Base-by-base conservation (phyloP, 2,329 filamentous ascomycete species). In the Ascochyta fabae region DNA sequence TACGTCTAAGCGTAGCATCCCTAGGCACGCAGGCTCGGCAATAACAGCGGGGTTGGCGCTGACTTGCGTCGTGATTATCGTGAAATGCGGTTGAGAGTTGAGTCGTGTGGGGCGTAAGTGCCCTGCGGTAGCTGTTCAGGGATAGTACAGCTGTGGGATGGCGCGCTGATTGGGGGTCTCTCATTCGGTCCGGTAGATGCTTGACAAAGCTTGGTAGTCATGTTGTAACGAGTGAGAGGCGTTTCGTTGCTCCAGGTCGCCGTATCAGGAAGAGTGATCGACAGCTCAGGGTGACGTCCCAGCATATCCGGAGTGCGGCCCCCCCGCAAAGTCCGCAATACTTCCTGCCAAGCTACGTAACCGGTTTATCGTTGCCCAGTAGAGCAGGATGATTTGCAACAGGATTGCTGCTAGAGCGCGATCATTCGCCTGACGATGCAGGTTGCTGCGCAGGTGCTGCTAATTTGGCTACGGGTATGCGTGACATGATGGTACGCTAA, bases 241-340 rank as follows among this genome's bases (percentile, higher is more conserved):
- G 4, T 15, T 43, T 26, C 33, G 31, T 34, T 34, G 36, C 23
- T n/a, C 26, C 19, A 22, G 26, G 38, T n/a, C 12, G 19, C 47
- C 33, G 22, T 26, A 26, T 43, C 13, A 9, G 47, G 47, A 38
- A 23, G 31, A 10, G 23, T 45, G 52, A 56, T 50, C 53, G 47
- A 42, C 42, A 35, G 6, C 46, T 49, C 35, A 15, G 27, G 26
- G 29, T 45, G 23, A 36, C 8, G 34, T 40, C n/a, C 34, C 19
- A 41, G 29, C 35, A 35, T 36, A 36, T 47, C 31, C 45, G 46
- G n/a, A 36, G n/a, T 33, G 19, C 47, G 42, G 47, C 19, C 47
- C 51, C 53, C 53, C 53, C 42, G 36, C 47, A 56, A 53, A 16
- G 53, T 56, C 53, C 53, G 53, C 42, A 48, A 34, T 27, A 29